Evolutionary conservation across 169 alveolate species (phyloP).

Genomic region (Nephromyces sp.): DNA sequence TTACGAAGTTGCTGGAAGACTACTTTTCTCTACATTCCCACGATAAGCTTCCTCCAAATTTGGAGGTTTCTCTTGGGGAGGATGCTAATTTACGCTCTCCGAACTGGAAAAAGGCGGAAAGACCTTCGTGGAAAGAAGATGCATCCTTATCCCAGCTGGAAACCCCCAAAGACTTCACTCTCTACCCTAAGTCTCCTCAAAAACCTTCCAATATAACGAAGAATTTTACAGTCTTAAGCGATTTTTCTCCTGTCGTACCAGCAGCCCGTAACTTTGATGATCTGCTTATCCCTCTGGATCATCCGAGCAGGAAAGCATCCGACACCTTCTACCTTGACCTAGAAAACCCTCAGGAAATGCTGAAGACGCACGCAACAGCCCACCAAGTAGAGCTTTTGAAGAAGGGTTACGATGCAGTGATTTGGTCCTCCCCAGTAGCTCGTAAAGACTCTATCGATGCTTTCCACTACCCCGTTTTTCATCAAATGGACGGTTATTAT

Average conservation of each 20-base stretch:
- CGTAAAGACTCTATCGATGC: conserved; percentile 70
- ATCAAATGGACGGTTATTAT: conserved; percentile 63
- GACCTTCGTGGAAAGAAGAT: no score
- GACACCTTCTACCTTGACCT: conserved; percentile 60
- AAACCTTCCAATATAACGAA: no score
- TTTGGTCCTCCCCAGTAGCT: conserved; percentile 57
- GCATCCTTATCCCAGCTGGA: no score
- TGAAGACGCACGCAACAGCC: conserved; percentile 68
- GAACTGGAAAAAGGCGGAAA: no score
- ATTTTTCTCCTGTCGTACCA: conserved; percentile 50
- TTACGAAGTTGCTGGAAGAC: background rate
- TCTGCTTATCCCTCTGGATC: conserved; percentile 55
- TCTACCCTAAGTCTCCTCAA: no score
- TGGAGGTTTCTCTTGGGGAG: background rate
- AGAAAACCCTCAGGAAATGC: background rate
- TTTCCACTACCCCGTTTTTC: conserved; percentile 77
- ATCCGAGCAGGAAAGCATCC: conserved; percentile 47
- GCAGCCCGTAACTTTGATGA: conserved; percentile 55
- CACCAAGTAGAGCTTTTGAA: conserved; percentile 53
- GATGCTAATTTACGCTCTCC: no score
- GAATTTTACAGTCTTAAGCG: no score
- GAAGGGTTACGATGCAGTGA: conserved; percentile 36
- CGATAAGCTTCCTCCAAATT: background rate
- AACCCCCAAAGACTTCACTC: no score
- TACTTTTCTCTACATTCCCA: background rate